Conservation (phyloP, 306 rosid species). For the Lathyrus oleraceus region DNA sequence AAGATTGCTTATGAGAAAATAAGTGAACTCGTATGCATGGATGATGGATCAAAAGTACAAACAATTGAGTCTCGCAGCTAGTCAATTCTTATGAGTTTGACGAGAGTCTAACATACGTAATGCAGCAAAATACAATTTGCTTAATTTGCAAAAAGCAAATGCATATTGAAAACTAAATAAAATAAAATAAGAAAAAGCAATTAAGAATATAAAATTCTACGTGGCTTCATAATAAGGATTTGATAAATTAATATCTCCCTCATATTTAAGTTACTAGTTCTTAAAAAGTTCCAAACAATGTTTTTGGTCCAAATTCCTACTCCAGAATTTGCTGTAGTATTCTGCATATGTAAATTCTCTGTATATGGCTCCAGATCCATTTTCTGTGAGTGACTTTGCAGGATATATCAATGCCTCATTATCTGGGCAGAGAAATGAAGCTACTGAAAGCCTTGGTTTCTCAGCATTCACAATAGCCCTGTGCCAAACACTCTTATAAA, state of each 20-base stretch:
- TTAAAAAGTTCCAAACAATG: constrained; percentile 82
- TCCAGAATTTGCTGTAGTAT: constrained; percentile 82
- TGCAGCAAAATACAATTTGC: constrained; percentile 9
- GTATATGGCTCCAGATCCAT: constrained; percentile 52
- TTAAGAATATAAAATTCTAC: background rate
- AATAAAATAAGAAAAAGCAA: background rate
- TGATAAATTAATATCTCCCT: background rate
- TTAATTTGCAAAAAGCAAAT: background rate
- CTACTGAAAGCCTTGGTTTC: constrained; percentile 78
- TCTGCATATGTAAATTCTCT: constrained; percentile 68
- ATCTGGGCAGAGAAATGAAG: constrained; percentile 79
- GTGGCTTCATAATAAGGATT: background rate
- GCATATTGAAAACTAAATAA: background rate
- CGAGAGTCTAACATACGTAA: background rate
- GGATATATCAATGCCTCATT: constrained; percentile 68
- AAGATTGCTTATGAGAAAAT: no score
- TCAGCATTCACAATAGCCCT: constrained; percentile 75
- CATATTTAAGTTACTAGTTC: constrained; percentile 33
- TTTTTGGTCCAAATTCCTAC: constrained; percentile 66
- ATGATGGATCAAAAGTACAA: no score
- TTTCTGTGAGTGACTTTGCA: constrained; percentile 52
- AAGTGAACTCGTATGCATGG: no score
- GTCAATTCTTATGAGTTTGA: background rate
- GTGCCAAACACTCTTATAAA: constrained; percentile 93
- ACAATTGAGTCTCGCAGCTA: background rate